Conservation (phyloP, 768 basidiomycete genomes). For the Calocera cornea region DNA sequence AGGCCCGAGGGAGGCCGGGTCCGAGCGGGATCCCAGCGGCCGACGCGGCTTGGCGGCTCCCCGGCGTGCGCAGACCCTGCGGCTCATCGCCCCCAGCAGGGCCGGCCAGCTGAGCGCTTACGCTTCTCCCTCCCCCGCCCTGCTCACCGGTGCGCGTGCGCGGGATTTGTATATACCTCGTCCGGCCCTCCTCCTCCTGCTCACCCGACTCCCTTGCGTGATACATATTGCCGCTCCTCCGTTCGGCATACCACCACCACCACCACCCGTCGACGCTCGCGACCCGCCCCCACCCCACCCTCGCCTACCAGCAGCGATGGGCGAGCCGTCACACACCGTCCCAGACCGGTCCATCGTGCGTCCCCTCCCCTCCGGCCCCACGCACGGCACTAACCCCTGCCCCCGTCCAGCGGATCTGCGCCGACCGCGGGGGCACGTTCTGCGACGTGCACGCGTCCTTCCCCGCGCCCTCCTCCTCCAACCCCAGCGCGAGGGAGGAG, state of each 20-base stretch:
- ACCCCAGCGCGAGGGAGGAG: conserved; percentile 49
- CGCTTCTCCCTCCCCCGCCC: not conserved
- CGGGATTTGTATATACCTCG: not conserved
- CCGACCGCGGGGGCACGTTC: conserved; percentile 85
- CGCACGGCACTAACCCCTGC: not conserved
- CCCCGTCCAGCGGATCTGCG: conserved; percentile 44
- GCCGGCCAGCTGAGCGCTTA: not conserved
- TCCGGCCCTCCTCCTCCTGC: not conserved
- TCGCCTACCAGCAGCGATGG: not conserved
- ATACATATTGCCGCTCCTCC: no score
- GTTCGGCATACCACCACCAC: no score
- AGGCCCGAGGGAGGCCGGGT: no score
- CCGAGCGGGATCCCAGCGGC: no score
- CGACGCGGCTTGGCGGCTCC: no score
- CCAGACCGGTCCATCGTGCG: not conserved
- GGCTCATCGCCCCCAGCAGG: no score
- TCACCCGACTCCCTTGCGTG: no score
- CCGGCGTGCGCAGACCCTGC: no score
- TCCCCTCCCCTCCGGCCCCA: not conserved
- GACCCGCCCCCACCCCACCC: not conserved
- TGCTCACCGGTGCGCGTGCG: not conserved
- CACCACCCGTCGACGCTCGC: not conserved
- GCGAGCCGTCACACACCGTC: not conserved
- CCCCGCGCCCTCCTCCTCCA: conserved; percentile 60
- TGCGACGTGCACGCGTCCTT: conserved; percentile 66